A percentile compares a stretch with the other conserved stretches of the same genome.
These are phyloP conservation scores for Huntiella omanensis DNA, from an alignment of 2,329 filamentous ascomycete species.

Conservation along the genomic window DNA sequence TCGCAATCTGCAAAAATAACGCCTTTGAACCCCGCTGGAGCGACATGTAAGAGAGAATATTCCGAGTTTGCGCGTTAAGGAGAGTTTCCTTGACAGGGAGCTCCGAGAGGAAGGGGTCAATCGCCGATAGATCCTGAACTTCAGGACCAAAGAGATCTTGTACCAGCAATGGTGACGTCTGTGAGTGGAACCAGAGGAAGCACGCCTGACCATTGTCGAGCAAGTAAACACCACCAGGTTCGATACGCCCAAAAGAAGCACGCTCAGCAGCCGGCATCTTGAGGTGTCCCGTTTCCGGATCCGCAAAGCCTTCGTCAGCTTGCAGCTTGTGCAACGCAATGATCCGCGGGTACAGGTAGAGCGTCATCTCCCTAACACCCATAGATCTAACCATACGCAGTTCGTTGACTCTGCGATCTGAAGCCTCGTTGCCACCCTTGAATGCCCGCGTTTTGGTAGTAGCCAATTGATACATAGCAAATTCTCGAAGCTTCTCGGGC, in stretches of 20 bases:
- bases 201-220: conserved; percentile 90
- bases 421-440: conserved; percentile 80
- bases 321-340: conserved; percentile 79
- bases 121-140: conserved; percentile 41
- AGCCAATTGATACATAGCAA: conserved; percentile 87
- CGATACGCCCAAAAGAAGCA: conserved; percentile 70
- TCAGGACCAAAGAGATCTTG: conserved; percentile 76
- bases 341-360: conserved; percentile 92
- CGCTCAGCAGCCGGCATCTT: conserved; percentile 65
- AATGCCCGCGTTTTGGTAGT: conserved; percentile 81
- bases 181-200: conserved; percentile 78
- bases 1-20: conserved; percentile 70
- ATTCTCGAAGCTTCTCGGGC: conserved; percentile 89
- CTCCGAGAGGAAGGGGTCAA: conserved; percentile 65
- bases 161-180: conserved; percentile 82
- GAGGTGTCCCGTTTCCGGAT: conserved; percentile 65
- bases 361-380: conserved; percentile 64
- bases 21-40: conserved; percentile 70
- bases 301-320: conserved; percentile 79
- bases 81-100: conserved; percentile 79
- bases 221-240: conserved; percentile 84
- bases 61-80: conserved; percentile 84
- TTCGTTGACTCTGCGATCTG: conserved; percentile 78
- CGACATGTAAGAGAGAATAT: conserved; percentile 74
- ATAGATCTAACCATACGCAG: conserved; percentile 79